Percentiles rank a stretch among this genome's conserved stretches.
Evolutionary conservation across 2,329 filamentous ascomycete genomes (phyloP).

Genomic region (Berkeleyomyces basicola): DNA sequence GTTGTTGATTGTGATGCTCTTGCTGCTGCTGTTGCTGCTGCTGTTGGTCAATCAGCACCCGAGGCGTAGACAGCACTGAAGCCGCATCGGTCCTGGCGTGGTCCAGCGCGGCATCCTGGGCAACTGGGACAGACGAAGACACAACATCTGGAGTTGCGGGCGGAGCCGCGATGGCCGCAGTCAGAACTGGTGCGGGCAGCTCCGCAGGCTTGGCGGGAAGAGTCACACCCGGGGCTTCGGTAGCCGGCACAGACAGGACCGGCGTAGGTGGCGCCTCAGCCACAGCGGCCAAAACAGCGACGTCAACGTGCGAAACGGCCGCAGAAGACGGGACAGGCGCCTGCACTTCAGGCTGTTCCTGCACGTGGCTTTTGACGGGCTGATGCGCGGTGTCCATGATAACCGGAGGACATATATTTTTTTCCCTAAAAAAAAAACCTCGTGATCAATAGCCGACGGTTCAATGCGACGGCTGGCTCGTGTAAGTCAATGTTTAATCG

Average conservation of each 20-base stretch:
- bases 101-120: background rate
- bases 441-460: no score
- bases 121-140: background rate
- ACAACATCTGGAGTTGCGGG: background rate
- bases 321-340: background rate
- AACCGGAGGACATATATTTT: background rate
- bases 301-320: background rate
- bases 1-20: background rate
- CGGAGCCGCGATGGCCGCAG: background rate
- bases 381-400: background rate
- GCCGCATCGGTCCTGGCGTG: background rate
- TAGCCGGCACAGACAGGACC: background rate
- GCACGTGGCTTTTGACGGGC: background rate
- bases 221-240: background rate
- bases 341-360: background rate
- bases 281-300: background rate
- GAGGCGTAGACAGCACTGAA: background rate
- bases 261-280: background rate
- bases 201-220: background rate
- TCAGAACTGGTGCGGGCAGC: background rate
- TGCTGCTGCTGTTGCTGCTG: background rate
- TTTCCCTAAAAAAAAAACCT: background rate
- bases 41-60: background rate
- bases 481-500: background rate
- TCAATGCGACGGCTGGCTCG: background rate